Base-by-base conservation (phyloP, 2,329 filamentous ascomycete genomes). In the Tolypocladium pustulatum region DNA sequence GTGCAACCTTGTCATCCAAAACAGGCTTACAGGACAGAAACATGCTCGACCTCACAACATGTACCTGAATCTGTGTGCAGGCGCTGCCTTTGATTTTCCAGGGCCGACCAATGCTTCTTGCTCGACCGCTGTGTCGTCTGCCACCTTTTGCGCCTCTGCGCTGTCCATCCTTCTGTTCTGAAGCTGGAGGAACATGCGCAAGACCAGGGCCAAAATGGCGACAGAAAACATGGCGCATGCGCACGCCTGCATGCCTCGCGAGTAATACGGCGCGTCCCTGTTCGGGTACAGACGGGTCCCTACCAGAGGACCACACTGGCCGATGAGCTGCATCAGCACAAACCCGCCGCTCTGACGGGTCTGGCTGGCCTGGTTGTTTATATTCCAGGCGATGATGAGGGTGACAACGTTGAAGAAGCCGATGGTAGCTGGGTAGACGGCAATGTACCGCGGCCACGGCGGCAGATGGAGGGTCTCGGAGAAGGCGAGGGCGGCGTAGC, bases 381-480 rank as follows among this genome's bases (percentile, higher is more conserved):
- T 83, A 40, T 83, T 90, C 91, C 91, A 96, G 1, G 90, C 88
- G 59, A 96, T 89, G 64, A 92, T 87, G 37, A 96, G 80, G 0
- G 90, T 91, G 59, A 96, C 88, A 25, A 90, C 88, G 60, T 83
- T 86, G 77, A 96, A 93, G 73, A 96, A 94, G 4, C 91, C 91
- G 0, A 85, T 76, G 2, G 86, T 82, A 2, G 91, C 90, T 0
- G 90, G 90, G 69, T 88, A 96, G 9, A 96, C 80, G 58, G 86
- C 88, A 7, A 87, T 65, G 67, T 96, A 96, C 22, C 90, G 81
- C 41, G 82, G 61, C 52, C 71, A 79, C 55, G 75, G 66, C 4
- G 76, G 68, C 27, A 83, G 70, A 22, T 69, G 61, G 20, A 79
- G 68, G 2, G 68, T 63, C n/a, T 80, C 77, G 10, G 82, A 78